These are phyloP conservation scores for Fraxinus anomala DNA, from an alignment of 257 asterid species.

Conservation along the genomic window DNA sequence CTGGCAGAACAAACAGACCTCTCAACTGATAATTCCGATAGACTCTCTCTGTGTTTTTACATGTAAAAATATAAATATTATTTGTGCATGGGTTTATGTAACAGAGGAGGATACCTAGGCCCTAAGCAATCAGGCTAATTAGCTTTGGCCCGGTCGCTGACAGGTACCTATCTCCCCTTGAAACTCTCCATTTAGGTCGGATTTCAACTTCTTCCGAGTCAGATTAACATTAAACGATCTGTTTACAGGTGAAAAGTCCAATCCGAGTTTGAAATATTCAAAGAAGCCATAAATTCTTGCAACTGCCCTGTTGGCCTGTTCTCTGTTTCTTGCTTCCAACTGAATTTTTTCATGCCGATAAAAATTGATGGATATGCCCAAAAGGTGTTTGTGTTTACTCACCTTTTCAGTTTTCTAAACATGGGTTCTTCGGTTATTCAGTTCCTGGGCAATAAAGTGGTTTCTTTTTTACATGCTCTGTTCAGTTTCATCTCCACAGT, in stretches of 20 bases:
- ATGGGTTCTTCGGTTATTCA: conserved; percentile 49
- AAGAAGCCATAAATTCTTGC: conserved; percentile 41
- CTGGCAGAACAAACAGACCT: conserved; percentile 29
- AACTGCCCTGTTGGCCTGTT: conserved; percentile 17
- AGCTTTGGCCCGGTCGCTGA: conserved; percentile 46
- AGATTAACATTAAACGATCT: conserved; percentile 22
- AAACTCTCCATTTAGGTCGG: conserved; percentile 61
- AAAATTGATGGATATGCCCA: conserved; percentile 29
- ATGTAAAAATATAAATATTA: too few species aligned
- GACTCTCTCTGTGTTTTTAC: neutral
- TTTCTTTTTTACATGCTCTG: conserved; percentile 34
- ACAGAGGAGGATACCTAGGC: conserved; percentile 17
- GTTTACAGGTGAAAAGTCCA: conserved; percentile 56
- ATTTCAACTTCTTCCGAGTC: conserved; percentile 53
- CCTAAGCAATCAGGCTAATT: conserved; percentile 2
- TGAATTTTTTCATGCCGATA: conserved; percentile 29
- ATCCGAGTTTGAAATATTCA: conserved; percentile 56
- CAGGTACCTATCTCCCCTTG: conserved; percentile 52
- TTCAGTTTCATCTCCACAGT: conserved; percentile 42
- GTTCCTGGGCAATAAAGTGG: conserved; percentile 41
- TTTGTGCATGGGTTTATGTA: neutral
- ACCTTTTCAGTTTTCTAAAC: conserved; percentile 20
- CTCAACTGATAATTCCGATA: conserved; percentile 29
- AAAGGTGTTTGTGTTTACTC: conserved; percentile 10
- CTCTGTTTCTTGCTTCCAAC: conserved; percentile 38